Evolutionary conservation across 2,329 filamentous ascomycete genomes (phyloP).

Genomic region (Phyllosticta capitalensis): DNA sequence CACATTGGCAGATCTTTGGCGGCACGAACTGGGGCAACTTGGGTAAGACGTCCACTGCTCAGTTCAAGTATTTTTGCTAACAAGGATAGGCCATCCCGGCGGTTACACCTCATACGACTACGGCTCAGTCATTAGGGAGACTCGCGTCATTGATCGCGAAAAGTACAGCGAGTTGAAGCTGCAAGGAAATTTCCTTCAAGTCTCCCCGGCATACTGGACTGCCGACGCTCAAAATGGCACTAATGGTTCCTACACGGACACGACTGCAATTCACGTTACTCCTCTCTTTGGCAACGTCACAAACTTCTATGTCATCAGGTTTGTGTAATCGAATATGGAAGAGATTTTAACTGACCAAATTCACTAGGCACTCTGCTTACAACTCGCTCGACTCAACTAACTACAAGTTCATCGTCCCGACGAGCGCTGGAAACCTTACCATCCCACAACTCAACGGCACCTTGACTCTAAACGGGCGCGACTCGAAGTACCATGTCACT

Average conservation of each 20-base stretch:
- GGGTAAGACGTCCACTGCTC: conserved; percentile 22
- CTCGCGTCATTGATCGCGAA: conserved; percentile 57
- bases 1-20: conserved; percentile 47
- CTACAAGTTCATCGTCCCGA: conserved; percentile 56
- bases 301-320: conserved; percentile 53
- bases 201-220: conserved; percentile 59
- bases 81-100: conserved; percentile 48
- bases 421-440: conserved; percentile 45
- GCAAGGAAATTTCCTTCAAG: conserved; percentile 63
- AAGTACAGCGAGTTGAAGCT: conserved; percentile 76
- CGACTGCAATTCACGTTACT: conserved; percentile 48
- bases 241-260: conserved; percentile 24
- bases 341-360: background rate
- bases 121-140: conserved; percentile 56
- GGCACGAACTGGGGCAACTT: conserved; percentile 77
- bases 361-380: conserved; percentile 52
- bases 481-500: conserved; percentile 58
- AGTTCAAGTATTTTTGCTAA: background rate
- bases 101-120: conserved; percentile 51
- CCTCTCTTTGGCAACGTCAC: conserved; percentile 46
- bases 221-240: conserved; percentile 27
- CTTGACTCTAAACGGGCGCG: conserved; percentile 51
- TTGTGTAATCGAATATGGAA: background rate
- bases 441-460: conserved; percentile 51
- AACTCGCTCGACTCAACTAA: conserved; percentile 45